Evolutionary conservation across 139 green algal genomes (phyloP).

Genomic region (Pleodorina starrii): DNA sequence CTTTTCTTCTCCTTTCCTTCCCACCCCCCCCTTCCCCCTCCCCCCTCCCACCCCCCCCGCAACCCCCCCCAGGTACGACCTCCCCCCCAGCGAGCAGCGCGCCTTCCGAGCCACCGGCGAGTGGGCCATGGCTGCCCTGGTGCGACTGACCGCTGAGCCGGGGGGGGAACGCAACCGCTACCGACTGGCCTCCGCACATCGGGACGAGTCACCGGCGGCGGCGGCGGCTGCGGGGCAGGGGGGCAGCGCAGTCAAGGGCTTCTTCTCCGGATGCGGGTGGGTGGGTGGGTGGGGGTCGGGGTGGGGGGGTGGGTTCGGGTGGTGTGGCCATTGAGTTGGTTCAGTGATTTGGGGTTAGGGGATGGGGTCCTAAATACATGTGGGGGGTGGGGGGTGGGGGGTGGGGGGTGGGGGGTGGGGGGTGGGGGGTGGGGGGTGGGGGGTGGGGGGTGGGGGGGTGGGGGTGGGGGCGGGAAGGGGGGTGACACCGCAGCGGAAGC

Average conservation of each 20-base stretch:
- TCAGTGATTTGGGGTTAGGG: no score
- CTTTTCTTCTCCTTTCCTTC: background rate
- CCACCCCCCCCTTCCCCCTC: no score
- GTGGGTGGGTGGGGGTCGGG: background rate
- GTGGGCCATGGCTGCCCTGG: conserved; percentile 58
- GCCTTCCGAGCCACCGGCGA: conserved; percentile 39
- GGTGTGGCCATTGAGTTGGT: no score
- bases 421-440: no score
- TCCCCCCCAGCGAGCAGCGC: conserved; percentile 44
- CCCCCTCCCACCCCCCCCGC: background rate
- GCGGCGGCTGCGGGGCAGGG: background rate
- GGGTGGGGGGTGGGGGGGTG: no score
- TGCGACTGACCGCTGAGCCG: conserved; percentile 44
- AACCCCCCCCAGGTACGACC: conserved; percentile 29
- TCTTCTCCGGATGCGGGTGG: conserved; percentile 31
- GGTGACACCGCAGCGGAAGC: no score
- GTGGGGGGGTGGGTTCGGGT: background rate
- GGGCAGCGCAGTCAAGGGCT: background rate
- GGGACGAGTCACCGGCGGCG: conserved; percentile 15
- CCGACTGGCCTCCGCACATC: conserved; percentile 10
- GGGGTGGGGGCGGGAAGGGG: no score
- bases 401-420: no score
- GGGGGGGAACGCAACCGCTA: conserved; percentile 30
- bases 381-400: no score
- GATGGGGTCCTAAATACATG: no score